These are phyloP conservation scores for Candida andamanensis DNA, from an alignment of 805 yeast species.

Conservation along the genomic window DNA sequence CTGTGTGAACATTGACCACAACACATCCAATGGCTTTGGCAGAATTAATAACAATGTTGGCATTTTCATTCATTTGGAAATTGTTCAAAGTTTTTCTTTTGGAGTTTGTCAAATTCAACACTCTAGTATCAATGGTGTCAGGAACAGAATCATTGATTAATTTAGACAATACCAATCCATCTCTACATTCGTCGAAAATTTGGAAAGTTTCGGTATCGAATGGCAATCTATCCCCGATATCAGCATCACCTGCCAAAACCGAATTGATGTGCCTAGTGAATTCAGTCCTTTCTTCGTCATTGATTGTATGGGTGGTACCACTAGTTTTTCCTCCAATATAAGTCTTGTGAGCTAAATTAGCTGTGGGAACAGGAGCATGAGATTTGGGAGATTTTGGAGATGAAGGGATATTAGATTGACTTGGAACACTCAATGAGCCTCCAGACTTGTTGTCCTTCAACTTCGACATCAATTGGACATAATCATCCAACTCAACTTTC, in stretches of 20 bases:
- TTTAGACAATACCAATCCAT: conserved; percentile 88
- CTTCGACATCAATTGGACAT: conserved; percentile 77
- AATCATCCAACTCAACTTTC: conserved; percentile 93
- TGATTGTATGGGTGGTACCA: conserved; percentile 93
- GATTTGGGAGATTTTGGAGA: conserved; percentile 20
- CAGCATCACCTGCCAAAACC: conserved; percentile 83
- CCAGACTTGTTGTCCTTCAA: conserved; percentile 46
- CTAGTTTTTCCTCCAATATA: conserved; percentile 81
- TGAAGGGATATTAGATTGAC: conserved; percentile 13
- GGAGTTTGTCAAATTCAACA: conserved; percentile 75
- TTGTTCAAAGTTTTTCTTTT: conserved; percentile 78
- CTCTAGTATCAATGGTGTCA: conserved; percentile 97
- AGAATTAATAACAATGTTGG: conserved; percentile 94
- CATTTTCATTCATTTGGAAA: conserved; percentile 94
- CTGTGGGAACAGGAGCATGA: conserved; percentile 39
- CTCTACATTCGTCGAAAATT: conserved; percentile 93
- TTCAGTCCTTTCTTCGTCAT: conserved; percentile 94
- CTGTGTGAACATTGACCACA: conserved; percentile 95
- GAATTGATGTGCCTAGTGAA: conserved; percentile 94
- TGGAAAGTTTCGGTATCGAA: conserved; percentile 92
- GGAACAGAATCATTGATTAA: conserved; percentile 97
- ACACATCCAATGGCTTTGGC: conserved; percentile 99
- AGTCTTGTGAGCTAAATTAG: conserved; percentile 50
- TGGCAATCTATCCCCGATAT: conserved; percentile 80
- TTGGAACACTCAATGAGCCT: conserved; percentile 12